A percentile compares a stretch with the other conserved stretches of the same genome.
Evolutionary conservation across 345 rosid species (phyloP).

Genomic region (Rubroshorea leprosula): DNA sequence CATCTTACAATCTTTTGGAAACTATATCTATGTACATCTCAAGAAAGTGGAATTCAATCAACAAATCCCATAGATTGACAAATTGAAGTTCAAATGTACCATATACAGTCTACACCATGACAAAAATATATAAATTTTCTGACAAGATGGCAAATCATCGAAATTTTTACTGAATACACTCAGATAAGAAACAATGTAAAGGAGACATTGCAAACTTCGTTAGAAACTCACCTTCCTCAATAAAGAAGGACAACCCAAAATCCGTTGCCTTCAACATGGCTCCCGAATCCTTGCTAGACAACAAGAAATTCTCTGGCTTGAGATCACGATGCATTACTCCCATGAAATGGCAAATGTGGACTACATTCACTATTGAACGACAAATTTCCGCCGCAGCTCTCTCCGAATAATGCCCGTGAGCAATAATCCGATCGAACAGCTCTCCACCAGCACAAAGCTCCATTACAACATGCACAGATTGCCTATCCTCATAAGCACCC

Average conservation of each 20-base stretch:
- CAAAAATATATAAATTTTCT: neutral
- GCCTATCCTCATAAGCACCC: conserved; percentile 75
- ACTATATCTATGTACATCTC: too few relatives aligned
- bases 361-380: conserved; percentile 62
- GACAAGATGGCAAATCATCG: neutral
- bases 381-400: conserved; percentile 65
- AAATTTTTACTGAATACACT: neutral
- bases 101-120: neutral
- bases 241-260: conserved; percentile 79
- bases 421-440: conserved; percentile 76
- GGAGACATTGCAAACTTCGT: neutral
- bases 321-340: conserved; percentile 90
- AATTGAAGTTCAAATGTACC: neutral
- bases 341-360: conserved; percentile 81
- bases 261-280: conserved; percentile 80
- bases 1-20: too few relatives aligned
- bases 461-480: conserved; percentile 80
- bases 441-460: conserved; percentile 92
- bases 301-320: conserved; percentile 89
- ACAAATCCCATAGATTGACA: neutral
- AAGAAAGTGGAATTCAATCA: neutral
- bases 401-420: conserved; percentile 69
- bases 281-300: conserved; percentile 50
- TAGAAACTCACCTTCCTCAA: conserved; percentile 56
- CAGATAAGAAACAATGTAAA: neutral